Percentiles rank a stretch among this genome's conserved stretches.
phyloP scores from a whole-genome alignment of 345 rosid genomes.

The Syzygium jambos region DNA sequence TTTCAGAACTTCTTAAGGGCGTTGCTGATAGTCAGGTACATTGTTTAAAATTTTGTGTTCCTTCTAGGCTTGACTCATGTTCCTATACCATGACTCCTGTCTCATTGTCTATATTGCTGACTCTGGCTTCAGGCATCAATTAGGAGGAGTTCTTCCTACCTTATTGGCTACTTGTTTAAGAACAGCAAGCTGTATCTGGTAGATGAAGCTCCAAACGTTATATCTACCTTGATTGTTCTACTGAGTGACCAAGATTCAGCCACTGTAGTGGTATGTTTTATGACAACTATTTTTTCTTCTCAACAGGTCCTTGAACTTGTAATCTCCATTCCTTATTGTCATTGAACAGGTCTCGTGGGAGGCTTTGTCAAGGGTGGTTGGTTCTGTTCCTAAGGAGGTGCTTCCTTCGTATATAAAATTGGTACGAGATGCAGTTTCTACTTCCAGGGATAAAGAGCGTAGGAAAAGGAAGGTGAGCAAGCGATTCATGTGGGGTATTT shows the following conservation, averaged over 20 bases:
- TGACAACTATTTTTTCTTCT: constrained; percentile 2
- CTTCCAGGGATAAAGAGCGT: constrained; percentile 91
- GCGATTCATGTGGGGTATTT: neutral
- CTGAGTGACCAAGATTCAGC: constrained; percentile 84
- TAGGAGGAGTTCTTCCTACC: constrained; percentile 82
- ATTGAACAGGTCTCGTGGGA: constrained; percentile 80
- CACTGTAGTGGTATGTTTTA: constrained; percentile 59
- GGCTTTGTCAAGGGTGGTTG: constrained; percentile 76
- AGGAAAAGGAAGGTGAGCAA: constrained; percentile 67
- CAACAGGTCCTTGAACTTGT: neutral
- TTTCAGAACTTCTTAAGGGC: constrained; percentile 85
- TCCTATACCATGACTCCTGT: neutral
- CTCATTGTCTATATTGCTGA: neutral
- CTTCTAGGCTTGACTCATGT: neutral
- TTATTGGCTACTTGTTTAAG: constrained; percentile 86
- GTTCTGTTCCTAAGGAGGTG: constrained; percentile 90
- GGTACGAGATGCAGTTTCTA: constrained; percentile 92
- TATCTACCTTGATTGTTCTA: constrained; percentile 76
- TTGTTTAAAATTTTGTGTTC: neutral
- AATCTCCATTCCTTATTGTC: constrained; percentile 11
- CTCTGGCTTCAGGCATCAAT: constrained; percentile 59
- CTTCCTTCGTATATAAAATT: constrained; percentile 82
- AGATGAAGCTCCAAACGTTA: constrained; percentile 95
- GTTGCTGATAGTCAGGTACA: constrained; percentile 70
- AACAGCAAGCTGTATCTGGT: constrained; percentile 87